phyloP scores from a whole-genome alignment of 257 asterid species.

The Lycium ferocissimum region DNA sequence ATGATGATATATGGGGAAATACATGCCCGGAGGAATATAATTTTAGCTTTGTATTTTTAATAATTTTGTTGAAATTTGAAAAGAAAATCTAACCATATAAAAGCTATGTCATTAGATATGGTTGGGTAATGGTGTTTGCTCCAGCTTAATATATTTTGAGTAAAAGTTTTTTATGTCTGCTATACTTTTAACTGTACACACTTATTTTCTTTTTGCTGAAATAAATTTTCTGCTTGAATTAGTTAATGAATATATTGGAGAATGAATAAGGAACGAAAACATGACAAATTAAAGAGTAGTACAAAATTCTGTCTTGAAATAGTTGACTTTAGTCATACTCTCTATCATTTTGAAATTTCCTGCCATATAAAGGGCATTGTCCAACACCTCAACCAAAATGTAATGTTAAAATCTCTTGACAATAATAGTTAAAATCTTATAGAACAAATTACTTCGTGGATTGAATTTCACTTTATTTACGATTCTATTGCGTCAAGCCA shows the following conservation, averaged over 20 bases:
- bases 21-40: not conserved
- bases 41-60: not conserved
- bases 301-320: conserved; percentile 15
- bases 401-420: not conserved
- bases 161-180: not conserved
- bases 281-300: not conserved
- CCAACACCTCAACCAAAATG: not conserved
- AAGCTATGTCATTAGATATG: conserved; percentile 13
- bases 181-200: not conserved
- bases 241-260: not conserved
- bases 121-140: conserved; percentile 11
- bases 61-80: not conserved
- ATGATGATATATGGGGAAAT: not conserved
- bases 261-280: conserved; percentile 1
- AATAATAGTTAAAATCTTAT: not conserved
- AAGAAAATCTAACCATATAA: not conserved
- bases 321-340: not conserved
- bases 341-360: not conserved
- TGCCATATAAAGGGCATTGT: not conserved
- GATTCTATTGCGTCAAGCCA: too few species aligned
- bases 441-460: not conserved
- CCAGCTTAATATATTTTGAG: not conserved
- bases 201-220: not conserved
- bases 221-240: not conserved
- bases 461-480: not conserved